Base-by-base conservation (phyloP, 106 monocot species). In the Allium sativum region DNA sequence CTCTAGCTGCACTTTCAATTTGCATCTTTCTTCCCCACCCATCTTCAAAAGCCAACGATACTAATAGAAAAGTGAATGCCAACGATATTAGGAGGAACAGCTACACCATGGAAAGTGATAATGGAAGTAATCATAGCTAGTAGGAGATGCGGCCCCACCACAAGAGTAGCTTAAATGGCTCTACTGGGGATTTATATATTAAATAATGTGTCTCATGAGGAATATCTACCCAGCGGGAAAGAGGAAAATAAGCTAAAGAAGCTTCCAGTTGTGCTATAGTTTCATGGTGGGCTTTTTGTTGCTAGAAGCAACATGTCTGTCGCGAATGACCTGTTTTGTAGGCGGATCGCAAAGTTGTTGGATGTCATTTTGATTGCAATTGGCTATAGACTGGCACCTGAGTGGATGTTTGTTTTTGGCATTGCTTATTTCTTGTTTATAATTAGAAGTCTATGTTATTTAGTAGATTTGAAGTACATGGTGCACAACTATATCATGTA, bases 11-110 rank as follows among this genome's bases (percentile, higher is more conserved):
- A 48, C 86, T 95, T 76, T 84, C 90, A 71, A 53, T 95, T 70
- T 86, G 94, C 64, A 90, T 95, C 74, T 95, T 95, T 70, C 81
- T 95, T 18, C 94, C 94, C 42, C 76, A 89, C 18, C 68, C 90
- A 14, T 65, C 71, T 62, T 20, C 18, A 42, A 56, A 15, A 58
- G 40, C 58, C 0, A 20, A 58, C 31, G 31, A 31, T 31, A 31
- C 2, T 31, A 31, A 31, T 31, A 31, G 31, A 31, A 31, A 31
- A 31, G 31, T 31, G 31, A 31, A 31, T 31, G 31, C 31, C 5
- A 9, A 55, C 9, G 31, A 9, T 47, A 21, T 43, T 15, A 11
- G 22, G 10, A 8, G 21, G 48, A 15, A 46, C 55, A 22, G 13
- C 55, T 15, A 18, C 47, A 22, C 7, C 44, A 20, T 18, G 52